Conservation (phyloP, 768 basidiomycete genomes). For the Collybia sordida region DNA sequence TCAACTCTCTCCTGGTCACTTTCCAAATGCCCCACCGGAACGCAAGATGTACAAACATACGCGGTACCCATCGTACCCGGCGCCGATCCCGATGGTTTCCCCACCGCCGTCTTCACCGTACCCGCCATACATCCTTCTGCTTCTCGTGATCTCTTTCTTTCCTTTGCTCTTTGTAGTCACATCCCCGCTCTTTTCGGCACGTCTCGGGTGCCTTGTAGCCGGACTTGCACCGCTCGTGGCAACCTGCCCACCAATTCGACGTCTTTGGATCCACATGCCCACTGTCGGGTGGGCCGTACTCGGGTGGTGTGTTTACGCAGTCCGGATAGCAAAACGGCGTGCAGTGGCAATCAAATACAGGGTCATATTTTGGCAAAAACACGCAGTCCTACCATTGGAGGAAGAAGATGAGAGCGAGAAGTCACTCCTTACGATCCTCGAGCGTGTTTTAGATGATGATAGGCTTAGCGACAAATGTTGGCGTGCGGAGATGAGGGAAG, state of each 20-base stretch:
- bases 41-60: slow-evolving; percentile 13
- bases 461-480: slow-evolving; percentile 62
- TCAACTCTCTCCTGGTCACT: slow-evolving; percentile 45
- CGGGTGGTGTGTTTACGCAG: background rate
- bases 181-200: slow-evolving; percentile 47
- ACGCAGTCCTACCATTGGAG: background rate
- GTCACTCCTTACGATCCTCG: slow-evolving; percentile 23
- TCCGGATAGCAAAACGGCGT: background rate
- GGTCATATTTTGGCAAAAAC: background rate
- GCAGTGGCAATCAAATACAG: background rate
- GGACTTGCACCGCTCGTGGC: slow-evolving; percentile 13
- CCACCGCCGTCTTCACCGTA: slow-evolving; percentile 39
- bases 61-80: slow-evolving; percentile 10
- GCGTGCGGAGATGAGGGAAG: slow-evolving; percentile 61
- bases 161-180: slow-evolving; percentile 49
- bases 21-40: slow-evolving; percentile 27
- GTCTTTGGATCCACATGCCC: too few relatives aligned
- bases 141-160: slow-evolving; percentile 46
- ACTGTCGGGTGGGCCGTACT: too few relatives aligned
- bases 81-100: slow-evolving; percentile 2
- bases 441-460: slow-evolving; percentile 62
- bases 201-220: slow-evolving; percentile 42
- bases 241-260: slow-evolving; percentile 13
- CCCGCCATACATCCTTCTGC: slow-evolving; percentile 51
- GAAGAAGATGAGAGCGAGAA: slow-evolving; percentile 1